Evolutionary conservation across 2,329 filamentous ascomycete species (phyloP), one percentile per base, ranked within the genome.

Genomic region (Colletotrichum brevisporum): DNA sequence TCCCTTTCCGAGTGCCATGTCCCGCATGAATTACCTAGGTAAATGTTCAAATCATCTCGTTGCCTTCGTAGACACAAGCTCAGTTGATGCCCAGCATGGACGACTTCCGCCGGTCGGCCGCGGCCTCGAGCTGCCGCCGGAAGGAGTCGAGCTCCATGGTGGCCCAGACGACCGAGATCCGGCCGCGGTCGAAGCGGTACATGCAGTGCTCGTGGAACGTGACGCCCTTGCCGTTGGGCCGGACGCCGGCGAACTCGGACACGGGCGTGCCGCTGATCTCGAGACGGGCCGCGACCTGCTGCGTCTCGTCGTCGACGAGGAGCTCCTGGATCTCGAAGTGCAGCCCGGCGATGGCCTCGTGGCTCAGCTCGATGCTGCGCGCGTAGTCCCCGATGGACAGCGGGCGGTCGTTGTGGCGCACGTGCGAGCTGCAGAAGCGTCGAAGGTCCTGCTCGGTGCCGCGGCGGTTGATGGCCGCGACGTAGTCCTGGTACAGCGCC

Each of bases 191-290:
- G 43, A 81, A 75, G 58, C 73, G 73, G 60, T 81, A 82, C 18
- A 78, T 78, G 31, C 76, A 79, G 55, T 78, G 75, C 71, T 82
- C 79, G 31, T 68, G 61, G 58, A 81, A 78, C 10, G 48, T 58
- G 6, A 80, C 77, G 4, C 54, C 18, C 12, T 73, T 74, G 10
- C 77, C 78, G 15, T 72, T 78, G 1, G 76, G 75, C 24, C 71
- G 65, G 1, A 74, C 74, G n/a, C 76, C 79, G 3, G 71, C 71
- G 15, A 79, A 74, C 26, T 55, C 54, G 27, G 64, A 69, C 3
- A 72, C 73, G 2, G 78, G 79, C 15, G 71, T 76, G 1, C 79
- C 79, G 2, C 70, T 73, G 54, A 79, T 76, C 58, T 74, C 71
- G 31, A 82, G 53, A 16, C 78, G 72, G 24, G 74, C 76, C 0